Evolutionary conservation across 73 alveolate genomes (phyloP).

Genomic region (Uronychia setigera): DNA sequence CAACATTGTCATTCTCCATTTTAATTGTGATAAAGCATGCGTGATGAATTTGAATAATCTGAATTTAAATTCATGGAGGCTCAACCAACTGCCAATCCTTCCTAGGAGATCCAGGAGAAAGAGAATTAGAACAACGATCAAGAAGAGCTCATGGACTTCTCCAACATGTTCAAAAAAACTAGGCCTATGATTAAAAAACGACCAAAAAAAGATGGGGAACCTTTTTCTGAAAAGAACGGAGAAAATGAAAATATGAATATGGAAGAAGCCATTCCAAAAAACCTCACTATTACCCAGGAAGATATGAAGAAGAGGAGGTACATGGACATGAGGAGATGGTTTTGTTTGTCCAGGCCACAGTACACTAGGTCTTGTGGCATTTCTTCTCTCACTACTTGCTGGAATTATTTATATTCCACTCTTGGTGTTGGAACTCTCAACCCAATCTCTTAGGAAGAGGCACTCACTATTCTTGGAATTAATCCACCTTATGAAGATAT

Average conservation of each 20-base stretch:
- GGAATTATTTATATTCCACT: slow-evolving; percentile 73
- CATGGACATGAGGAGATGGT: slow-evolving; percentile 86
- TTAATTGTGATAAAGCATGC: too few species aligned
- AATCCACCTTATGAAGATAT: slow-evolving; percentile 82
- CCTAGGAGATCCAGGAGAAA: too few species aligned
- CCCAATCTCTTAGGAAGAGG: slow-evolving; percentile 75
- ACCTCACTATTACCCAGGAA: slow-evolving; percentile 67
- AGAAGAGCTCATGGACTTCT: slow-evolving; percentile 4
- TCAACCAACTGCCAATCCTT: too few species aligned
- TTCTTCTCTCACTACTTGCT: slow-evolving; percentile 71
- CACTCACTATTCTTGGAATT: slow-evolving; percentile 54
- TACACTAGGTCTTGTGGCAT: slow-evolving; percentile 85
- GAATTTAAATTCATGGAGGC: too few species aligned
- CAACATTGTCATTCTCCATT: too few species aligned
- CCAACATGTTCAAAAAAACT: background rate
- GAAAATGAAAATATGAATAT: background rate
- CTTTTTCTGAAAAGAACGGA: background rate
- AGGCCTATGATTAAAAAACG: background rate
- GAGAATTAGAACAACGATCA: too few species aligned
- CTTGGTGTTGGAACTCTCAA: slow-evolving; percentile 60
- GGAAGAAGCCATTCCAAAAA: slow-evolving; percentile 7
- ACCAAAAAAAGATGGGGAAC: background rate
- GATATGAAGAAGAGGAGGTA: slow-evolving; percentile 71
- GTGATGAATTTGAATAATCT: too few species aligned
- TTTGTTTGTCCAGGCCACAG: slow-evolving; percentile 78